These are phyloP conservation scores for Hypoxylon rickii DNA, from an alignment of 495 filamentous ascomycete genomes.

Conservation along the genomic window DNA sequence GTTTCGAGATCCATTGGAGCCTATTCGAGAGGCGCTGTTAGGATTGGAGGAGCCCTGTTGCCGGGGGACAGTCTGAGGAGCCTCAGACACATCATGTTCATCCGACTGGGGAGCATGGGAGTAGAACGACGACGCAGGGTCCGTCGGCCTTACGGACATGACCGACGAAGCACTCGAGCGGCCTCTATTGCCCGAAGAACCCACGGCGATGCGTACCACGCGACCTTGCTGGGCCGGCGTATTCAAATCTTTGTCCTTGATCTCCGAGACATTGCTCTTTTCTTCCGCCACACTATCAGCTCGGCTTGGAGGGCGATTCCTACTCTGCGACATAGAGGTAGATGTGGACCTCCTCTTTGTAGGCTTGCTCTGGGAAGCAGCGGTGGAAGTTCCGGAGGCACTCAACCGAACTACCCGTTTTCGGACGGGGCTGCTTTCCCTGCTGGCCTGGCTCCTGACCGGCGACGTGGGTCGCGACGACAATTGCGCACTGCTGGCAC, in stretches of 20 bases:
- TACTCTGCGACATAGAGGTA: constrained; percentile 36
- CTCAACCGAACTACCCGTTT: constrained; percentile 66
- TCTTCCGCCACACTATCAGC: constrained; percentile 41
- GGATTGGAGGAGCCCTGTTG: constrained; percentile 37
- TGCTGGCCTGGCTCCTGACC: constrained; percentile 35
- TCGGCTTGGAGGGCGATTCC: constrained; percentile 41
- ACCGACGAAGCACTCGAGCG: constrained; percentile 48
- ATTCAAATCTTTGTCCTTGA: constrained; percentile 58
- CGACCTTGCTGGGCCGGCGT: constrained; percentile 69
- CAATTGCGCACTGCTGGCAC: constrained; percentile 45
- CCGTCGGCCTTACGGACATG: constrained; percentile 41
- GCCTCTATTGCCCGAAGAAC: constrained; percentile 47
- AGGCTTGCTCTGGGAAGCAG: constrained; percentile 35
- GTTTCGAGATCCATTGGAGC: constrained; percentile 51
- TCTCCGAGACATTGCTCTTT: constrained; percentile 29
- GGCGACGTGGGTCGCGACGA: constrained; percentile 45
- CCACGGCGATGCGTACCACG: constrained; percentile 63
- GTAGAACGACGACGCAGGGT: constrained; percentile 32
- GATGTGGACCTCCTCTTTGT: constrained; percentile 43
- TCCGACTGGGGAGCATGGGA: constrained; percentile 30
- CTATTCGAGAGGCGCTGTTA: constrained; percentile 56
- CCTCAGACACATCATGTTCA: constrained; percentile 46
- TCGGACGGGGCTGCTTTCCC: constrained; percentile 47
- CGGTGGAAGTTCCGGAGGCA: constrained; percentile 39
- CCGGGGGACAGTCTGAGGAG: constrained; percentile 47